Percentiles rank a stretch among this genome's conserved stretches.
Conservation (phyloP, 805 yeast genomes). For the Candida adriatica region DNA sequence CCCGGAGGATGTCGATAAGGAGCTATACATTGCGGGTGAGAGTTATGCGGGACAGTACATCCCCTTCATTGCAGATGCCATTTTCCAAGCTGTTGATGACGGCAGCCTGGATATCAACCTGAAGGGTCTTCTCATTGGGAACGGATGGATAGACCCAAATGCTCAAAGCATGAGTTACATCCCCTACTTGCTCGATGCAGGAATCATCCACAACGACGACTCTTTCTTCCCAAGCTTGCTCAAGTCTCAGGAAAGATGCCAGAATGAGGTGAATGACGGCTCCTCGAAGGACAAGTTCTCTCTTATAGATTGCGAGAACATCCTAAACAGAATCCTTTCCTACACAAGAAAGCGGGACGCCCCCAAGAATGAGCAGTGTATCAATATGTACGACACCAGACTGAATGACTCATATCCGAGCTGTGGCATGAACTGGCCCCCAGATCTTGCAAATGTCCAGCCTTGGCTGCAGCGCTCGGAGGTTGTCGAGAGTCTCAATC, state of each 20-base stretch:
- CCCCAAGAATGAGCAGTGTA: conserved; percentile 44
- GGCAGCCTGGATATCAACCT: conserved; percentile 31
- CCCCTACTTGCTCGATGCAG: conserved; percentile 59
- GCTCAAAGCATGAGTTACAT: conserved; percentile 75
- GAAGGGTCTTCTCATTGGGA: conserved; percentile 73
- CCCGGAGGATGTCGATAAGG: conserved; percentile 61
- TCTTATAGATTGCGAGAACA: conserved; percentile 38
- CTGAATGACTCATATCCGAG: conserved; percentile 68
- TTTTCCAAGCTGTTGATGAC: conserved; percentile 40
- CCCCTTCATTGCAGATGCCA: conserved; percentile 72
- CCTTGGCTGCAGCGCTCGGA: conserved; percentile 43
- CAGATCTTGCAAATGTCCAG: conserved; percentile 43
- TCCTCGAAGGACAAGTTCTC: conserved; percentile 23
- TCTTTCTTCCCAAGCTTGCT: conserved; percentile 36
- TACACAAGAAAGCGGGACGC: conserved; percentile 26
- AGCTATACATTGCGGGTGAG: conserved; percentile 84
- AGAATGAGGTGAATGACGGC: conserved; percentile 38
- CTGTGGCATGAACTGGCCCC: conserved; percentile 95
- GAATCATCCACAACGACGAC: conserved; percentile 40
- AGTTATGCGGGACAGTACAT: conserved; percentile 96
- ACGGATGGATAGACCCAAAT: conserved; percentile 92
- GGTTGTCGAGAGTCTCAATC: conserved; percentile 48
- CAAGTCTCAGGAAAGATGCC: conserved; percentile 52
- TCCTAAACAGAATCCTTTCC: conserved; percentile 26
- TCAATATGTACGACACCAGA: conserved; percentile 78